These are phyloP conservation scores for Gleditsia sinensis DNA, from an alignment of 306 rosid genomes.

Conservation along the genomic window DNA sequence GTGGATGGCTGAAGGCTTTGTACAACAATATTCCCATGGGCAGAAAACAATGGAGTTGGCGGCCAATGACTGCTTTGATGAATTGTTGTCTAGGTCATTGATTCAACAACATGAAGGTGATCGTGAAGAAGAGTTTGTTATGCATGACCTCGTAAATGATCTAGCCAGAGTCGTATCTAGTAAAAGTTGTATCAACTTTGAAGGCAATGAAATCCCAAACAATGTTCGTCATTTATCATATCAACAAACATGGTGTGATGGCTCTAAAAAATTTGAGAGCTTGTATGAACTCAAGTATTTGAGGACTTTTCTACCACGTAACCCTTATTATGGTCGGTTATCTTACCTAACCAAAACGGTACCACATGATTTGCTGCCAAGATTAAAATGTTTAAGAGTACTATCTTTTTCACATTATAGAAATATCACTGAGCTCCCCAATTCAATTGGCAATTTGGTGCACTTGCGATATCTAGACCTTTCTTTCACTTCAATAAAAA, in stretches of 20 bases:
- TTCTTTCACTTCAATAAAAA: not conserved
- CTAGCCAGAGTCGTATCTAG: slow-evolving; percentile 14
- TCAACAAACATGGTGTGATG: too few species aligned
- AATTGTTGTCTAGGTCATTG: too few species aligned
- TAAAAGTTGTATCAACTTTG: too few species aligned
- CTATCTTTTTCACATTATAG: too few species aligned
- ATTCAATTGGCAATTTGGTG: slow-evolving; percentile 14
- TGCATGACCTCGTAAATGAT: slow-evolving; percentile 31
- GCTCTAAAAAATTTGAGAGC: too few species aligned
- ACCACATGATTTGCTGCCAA: too few species aligned
- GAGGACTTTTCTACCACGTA: not conserved
- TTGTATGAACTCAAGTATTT: not conserved
- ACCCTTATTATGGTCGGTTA: not conserved
- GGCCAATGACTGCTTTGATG: slow-evolving; percentile 19
- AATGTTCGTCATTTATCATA: too few species aligned
- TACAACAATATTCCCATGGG: too few species aligned
- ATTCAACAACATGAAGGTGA: too few species aligned
- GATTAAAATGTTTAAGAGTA: too few species aligned
- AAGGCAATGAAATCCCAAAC: too few species aligned
- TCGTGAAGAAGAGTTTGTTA: not conserved
- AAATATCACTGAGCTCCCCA: too few species aligned
- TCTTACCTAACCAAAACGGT: not conserved
- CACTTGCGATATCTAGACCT: slow-evolving; percentile 28
- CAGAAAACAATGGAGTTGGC: slow-evolving; percentile 1
- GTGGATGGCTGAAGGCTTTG: slow-evolving; percentile 39